Percentiles rank a stretch among this genome's conserved stretches.
Evolutionary conservation across 2,329 filamentous ascomycete genomes (phyloP).

Genomic region (Ophiostoma triangulosporum): DNA sequence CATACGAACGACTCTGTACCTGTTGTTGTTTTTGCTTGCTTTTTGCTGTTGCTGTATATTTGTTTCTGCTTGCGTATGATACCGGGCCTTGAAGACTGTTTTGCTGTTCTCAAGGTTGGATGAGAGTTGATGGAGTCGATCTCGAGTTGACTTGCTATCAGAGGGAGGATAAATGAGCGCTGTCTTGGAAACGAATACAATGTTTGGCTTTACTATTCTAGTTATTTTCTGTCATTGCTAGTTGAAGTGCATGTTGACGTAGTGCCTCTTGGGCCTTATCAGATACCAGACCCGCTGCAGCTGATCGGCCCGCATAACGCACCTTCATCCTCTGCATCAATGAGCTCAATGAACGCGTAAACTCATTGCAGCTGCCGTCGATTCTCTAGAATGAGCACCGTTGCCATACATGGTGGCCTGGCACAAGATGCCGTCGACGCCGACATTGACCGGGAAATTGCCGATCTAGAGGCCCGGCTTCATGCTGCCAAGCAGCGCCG

Average conservation of each 20-base stretch:
- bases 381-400: background rate
- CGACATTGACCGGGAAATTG: slow-evolving; percentile 38
- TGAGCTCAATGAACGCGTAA: background rate
- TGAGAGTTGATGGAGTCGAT: background rate
- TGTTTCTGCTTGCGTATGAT: slow-evolving; percentile 3
- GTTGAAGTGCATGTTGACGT: too few species aligned
- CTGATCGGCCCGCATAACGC: too few species aligned
- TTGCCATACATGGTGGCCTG: background rate
- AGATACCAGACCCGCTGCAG: too few species aligned
- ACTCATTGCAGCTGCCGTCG: too few species aligned
- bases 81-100: slow-evolving; percentile 6
- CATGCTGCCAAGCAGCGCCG: slow-evolving; percentile 29
- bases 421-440: slow-evolving; percentile 12
- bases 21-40: slow-evolving; percentile 3
- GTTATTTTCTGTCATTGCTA: too few species aligned
- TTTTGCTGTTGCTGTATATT: background rate
- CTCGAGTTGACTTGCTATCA: too few species aligned
- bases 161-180: too few species aligned
- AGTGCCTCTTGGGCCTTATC: too few species aligned
- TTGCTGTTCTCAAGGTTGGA: background rate
- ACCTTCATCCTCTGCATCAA: too few species aligned
- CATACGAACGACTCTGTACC: background rate
- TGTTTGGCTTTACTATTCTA: too few species aligned
- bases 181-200: too few species aligned
- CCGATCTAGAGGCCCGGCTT: slow-evolving; percentile 38